phyloP scores from a whole-genome alignment of 2,329 filamentous ascomycete species.

The Phyllosticta ampelicida region DNA sequence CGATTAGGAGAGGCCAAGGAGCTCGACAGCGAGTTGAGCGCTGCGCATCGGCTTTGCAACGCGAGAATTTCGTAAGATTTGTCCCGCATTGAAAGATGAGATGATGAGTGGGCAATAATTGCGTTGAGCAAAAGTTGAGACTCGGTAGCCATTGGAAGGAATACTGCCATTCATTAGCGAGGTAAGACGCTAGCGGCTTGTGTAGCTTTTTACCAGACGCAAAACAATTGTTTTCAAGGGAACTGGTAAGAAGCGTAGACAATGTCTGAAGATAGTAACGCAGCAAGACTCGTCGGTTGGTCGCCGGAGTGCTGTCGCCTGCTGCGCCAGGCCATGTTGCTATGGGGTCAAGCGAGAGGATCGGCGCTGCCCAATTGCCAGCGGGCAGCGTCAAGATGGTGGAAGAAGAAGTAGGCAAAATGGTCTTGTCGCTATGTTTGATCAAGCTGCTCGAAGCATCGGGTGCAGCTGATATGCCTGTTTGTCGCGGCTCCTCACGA shows the following conservation, averaged over 20 bases:
- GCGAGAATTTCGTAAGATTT: slow-evolving; percentile 9
- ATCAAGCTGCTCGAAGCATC: not conserved
- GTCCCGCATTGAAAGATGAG: slow-evolving; percentile 9
- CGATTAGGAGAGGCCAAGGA: slow-evolving; percentile 8
- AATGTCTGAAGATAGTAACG: slow-evolving; percentile 10
- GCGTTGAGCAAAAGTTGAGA: slow-evolving; percentile 10
- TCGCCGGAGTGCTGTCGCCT: not conserved
- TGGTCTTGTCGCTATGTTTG: not conserved
- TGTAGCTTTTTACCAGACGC: slow-evolving; percentile 1
- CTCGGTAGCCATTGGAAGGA: slow-evolving; percentile 10
- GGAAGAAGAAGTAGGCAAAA: slow-evolving; percentile 6
- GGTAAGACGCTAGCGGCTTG: not conserved
- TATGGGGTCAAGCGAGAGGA: slow-evolving; percentile 7
- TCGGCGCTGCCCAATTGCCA: slow-evolving; percentile 4
- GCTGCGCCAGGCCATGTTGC: slow-evolving; percentile 4
- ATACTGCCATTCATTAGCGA: slow-evolving; percentile 3
- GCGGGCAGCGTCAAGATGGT: slow-evolving; percentile 5
- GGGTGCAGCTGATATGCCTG: not conserved
- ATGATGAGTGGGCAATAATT: slow-evolving; percentile 10
- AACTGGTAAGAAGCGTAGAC: slow-evolving; percentile 8
- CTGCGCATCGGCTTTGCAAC: slow-evolving; percentile 10
- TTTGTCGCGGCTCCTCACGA: slow-evolving; percentile 7
- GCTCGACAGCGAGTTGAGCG: slow-evolving; percentile 6
- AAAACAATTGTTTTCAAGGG: slow-evolving; percentile 10
- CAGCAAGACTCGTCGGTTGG: slow-evolving; percentile 4